Conservation (phyloP, 2,329 filamentous ascomycete genomes). For the Colletotrichum godetiae region DNA sequence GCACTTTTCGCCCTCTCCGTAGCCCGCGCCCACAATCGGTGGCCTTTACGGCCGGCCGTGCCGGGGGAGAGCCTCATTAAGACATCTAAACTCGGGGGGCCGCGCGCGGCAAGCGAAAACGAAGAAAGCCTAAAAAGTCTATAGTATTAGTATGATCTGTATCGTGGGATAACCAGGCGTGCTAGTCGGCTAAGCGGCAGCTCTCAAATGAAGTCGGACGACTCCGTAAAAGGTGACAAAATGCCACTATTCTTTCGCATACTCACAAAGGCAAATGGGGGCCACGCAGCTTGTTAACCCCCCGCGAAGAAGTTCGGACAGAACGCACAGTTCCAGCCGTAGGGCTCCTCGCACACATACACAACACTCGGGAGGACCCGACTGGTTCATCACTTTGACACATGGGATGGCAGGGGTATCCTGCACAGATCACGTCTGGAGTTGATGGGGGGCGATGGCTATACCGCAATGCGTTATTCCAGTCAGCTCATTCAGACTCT, state of each 20-base stretch:
- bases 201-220: background rate
- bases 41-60: background rate
- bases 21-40: background rate
- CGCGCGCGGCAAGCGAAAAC: too few species aligned
- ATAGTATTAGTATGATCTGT: too few species aligned
- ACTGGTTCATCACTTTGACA: constrained; percentile 20
- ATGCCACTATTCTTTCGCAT: background rate
- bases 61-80: background rate
- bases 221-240: background rate
- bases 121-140: background rate
- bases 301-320: background rate
- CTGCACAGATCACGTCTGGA: constrained; percentile 1
- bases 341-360: background rate
- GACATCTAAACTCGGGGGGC: background rate
- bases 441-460: constrained; percentile 2
- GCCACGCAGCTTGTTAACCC: too few species aligned
- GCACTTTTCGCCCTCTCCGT: constrained; percentile 20
- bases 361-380: constrained; percentile 20
- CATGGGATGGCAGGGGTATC: constrained; percentile 16
- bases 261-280: too few species aligned
- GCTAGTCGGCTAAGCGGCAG: background rate
- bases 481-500: background rate
- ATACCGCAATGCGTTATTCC: constrained; percentile 23
- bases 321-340: background rate
- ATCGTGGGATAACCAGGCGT: background rate